phyloP scores from a whole-genome alignment of 1,284 basidiomycete species.

The Mrakiaceae sp. region DNA sequence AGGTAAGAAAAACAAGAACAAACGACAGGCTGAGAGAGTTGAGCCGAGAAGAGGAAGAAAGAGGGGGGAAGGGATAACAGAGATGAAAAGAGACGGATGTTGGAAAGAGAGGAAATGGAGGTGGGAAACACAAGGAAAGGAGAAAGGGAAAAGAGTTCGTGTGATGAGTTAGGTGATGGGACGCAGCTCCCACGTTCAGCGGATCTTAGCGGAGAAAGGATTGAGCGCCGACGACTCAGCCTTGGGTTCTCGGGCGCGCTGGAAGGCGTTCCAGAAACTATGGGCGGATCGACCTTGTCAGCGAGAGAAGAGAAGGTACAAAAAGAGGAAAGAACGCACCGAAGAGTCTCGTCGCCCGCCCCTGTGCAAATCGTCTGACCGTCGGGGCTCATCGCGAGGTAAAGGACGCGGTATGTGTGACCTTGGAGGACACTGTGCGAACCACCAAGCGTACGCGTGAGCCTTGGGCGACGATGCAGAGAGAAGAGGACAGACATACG shows the following conservation, averaged over 20 bases:
- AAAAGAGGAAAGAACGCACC: constrained; percentile 16
- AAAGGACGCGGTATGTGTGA: constrained; percentile 87
- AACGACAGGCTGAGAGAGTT: no score
- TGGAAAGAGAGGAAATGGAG: not conserved
- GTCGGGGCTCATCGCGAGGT: constrained; percentile 92
- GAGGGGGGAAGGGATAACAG: no score
- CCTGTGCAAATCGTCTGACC: constrained; percentile 97
- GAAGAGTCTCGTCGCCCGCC: constrained; percentile 90
- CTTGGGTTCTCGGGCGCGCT: constrained; percentile 39
- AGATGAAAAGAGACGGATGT: no score
- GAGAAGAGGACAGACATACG: constrained; percentile 46
- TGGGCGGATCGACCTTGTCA: not conserved
- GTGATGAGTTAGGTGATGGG: not conserved
- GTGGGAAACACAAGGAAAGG: not conserved
- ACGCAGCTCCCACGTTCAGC: not conserved
- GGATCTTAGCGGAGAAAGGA: constrained; percentile 15
- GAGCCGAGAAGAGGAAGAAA: no score
- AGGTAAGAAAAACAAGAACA: no score
- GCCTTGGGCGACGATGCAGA: no score
- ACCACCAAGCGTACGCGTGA: no score
- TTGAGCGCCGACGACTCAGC: constrained; percentile 13
- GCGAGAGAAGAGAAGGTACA: not conserved
- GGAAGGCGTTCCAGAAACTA: constrained; percentile 90
- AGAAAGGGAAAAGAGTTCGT: not conserved
- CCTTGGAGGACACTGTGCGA: constrained; percentile 44